Base-by-base conservation (phyloP, 805 yeast species). In the Hanseniaspora hatyaiensis region DNA sequence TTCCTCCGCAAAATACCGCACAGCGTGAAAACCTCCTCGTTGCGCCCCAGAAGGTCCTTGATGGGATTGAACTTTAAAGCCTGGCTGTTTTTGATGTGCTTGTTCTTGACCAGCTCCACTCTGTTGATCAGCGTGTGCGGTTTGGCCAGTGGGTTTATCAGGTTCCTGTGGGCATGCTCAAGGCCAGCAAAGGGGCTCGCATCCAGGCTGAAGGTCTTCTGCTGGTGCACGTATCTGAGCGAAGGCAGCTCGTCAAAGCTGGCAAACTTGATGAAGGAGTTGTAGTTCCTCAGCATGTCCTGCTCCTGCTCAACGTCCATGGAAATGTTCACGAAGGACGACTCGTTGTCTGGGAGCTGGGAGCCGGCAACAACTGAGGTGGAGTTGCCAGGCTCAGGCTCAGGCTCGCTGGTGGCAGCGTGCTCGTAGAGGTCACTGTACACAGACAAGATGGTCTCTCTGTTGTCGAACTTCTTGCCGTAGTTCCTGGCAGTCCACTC, bases 1-100 rank as follows among this genome's bases (percentile, higher is more conserved):
- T 78, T 77, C 50, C 70, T 69, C 2, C 79, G 69, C 9, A 92
- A 62, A 50, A 87, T 65, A 0, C 98, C 99, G 56, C 88, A 77
- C 2, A 92, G 59, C 6, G 82, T 65, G 58, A 92, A 92, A 49
- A 75, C 70, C 46, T 74, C 69, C 4, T 89, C 89, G 55, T 82
- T 82, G 47, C 95, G 67, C 26, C 98, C 99, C 24, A 92, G 61
- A 50, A 92, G 66, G 60, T 88, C 88, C 57, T 88, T 88, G 47
- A 92, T 78, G 33, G 77, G 69, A 0, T 95, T 83, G 38, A 89
- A 67, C 3, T 72, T 53, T 57, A 60, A 55, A n/a, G n/a, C 16
- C 8, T 30, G 11, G 15, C 29, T 19, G 15, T 36, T 52, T 49
- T 16, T 38, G n/a, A 36, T 3, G 28, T 29, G 32, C 18, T 43